Base-by-base conservation (phyloP, 345 rosid genomes). In the Eucalyptus decipiens region DNA sequence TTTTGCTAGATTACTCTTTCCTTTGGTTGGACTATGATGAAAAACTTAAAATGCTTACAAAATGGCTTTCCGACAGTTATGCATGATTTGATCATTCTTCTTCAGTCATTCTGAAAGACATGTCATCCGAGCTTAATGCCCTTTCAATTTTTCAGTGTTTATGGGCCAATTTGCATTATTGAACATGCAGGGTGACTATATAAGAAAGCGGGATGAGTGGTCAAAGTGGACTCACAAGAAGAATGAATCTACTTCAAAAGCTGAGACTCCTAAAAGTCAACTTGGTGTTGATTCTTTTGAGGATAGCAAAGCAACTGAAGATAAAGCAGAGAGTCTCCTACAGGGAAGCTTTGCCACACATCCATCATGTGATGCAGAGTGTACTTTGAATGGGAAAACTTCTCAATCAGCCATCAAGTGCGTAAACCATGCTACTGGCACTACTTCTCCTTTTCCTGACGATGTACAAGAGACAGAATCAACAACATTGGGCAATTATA, bases 191-290 rank as follows among this genome's bases (percentile, higher is more conserved):
- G 98, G 93, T 89, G 95, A 96, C 91, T 94, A 94, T 91, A 89
- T 98, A 90, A 95, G 99, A 54, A 96, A 92, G 92, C 95, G 94
- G 42, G 93, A 94, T 89, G 95, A 92, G 56, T 97, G 99, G 99
- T 92, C 93, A 88, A 95, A 95, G 92, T 98, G 99, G 99, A 91
- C 93, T 91, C 93, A 92, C 52, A 89, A 65, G 30, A n/a, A 30
- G 72, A 72, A 58, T 58, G 90, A 91, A 80, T 83, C 86, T 85
- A 85, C 88, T 47, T 47, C 92, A 28, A 89, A 94, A 90, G 90
- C 90, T 91, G 92, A 90, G 88, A 90, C 86, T 86, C 90, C 94
- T 12, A 91, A 89, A 90, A 92, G 87, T 88, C 93, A 93, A 91
- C 52, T 80, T 87, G 89, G 86, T 89, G 87, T 86, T 86, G 91